Evolutionary conservation across 345 rosid species (phyloP).

Genomic region (Syzygium grande): DNA sequence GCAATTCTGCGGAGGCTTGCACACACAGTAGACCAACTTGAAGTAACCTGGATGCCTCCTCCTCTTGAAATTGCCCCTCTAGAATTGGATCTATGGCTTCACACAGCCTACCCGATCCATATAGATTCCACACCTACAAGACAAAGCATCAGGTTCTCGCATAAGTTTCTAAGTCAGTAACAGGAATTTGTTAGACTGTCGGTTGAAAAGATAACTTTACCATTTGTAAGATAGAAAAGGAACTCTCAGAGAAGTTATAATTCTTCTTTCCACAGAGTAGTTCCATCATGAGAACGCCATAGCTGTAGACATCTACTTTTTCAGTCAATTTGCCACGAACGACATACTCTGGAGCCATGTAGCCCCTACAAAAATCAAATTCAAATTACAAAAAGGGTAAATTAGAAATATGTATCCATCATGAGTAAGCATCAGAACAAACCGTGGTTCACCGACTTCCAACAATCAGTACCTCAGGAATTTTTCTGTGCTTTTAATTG

Average conservation of each 20-base stretch:
- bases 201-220: constrained; percentile 17
- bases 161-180: background rate
- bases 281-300: constrained; percentile 72
- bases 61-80: constrained; percentile 26
- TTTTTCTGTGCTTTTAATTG: background rate
- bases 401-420: background rate
- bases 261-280: constrained; percentile 52
- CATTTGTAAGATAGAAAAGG: constrained; percentile 48
- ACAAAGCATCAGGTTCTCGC: background rate
- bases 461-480: background rate
- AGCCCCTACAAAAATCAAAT: constrained; percentile 43
- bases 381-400: constrained; percentile 26
- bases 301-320: constrained; percentile 87
- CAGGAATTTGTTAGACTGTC: background rate
- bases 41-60: constrained; percentile 44
- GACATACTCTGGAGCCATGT: constrained; percentile 89
- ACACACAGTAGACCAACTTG: constrained; percentile 70
- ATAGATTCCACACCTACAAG: constrained; percentile 53
- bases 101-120: constrained; percentile 24
- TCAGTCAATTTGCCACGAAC: constrained; percentile 68
- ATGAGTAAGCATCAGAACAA: background rate
- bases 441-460: background rate
- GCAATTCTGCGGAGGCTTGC: constrained; percentile 75
- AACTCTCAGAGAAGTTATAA: constrained; percentile 25
- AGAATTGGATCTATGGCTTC: constrained; percentile 63